phyloP scores from a whole-genome alignment of 225 moss, liverwort and hornwort species.

The Polytrichum commune region DNA sequence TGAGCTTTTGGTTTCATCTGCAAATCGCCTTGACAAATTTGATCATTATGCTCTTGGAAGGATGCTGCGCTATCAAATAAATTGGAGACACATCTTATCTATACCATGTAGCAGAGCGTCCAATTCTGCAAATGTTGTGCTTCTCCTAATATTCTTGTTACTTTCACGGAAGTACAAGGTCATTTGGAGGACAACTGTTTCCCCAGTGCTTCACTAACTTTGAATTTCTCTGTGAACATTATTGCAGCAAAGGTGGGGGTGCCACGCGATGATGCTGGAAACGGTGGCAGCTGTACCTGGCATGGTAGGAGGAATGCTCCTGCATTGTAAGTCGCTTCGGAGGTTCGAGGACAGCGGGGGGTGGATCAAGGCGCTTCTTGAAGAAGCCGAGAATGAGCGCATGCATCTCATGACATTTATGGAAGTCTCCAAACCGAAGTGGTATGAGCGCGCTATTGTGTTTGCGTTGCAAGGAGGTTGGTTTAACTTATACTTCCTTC shows the following conservation, averaged over 20 bases:
- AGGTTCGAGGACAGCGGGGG: constrained; percentile 62
- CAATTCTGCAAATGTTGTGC: no score
- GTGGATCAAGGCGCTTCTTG: constrained; percentile 60
- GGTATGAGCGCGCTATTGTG: constrained; percentile 56
- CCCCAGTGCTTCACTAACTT: background rate
- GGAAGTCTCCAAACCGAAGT: constrained; percentile 47
- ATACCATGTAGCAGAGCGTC: no score
- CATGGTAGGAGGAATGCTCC: constrained; percentile 57
- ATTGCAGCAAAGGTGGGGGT: constrained; percentile 50
- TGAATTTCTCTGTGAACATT: background rate
- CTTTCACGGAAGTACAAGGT: background rate
- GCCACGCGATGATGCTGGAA: constrained; percentile 65
- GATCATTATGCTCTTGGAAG: background rate
- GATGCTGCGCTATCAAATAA: background rate
- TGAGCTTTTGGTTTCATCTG: no score
- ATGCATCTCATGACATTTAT: constrained; percentile 70
- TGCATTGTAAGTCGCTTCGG: constrained; percentile 44
- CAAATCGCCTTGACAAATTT: background rate
- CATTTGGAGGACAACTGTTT: background rate
- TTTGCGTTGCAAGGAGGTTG: constrained; percentile 48
- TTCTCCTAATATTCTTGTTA: background rate
- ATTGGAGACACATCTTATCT: background rate
- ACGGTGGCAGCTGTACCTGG: constrained; percentile 64
- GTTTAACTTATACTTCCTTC: constrained; percentile 51
- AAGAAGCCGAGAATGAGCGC: constrained; percentile 66